These are phyloP conservation scores for Trichoderma reesei DNA, from an alignment of 495 filamentous ascomycete species.

Conservation along the genomic window DNA sequence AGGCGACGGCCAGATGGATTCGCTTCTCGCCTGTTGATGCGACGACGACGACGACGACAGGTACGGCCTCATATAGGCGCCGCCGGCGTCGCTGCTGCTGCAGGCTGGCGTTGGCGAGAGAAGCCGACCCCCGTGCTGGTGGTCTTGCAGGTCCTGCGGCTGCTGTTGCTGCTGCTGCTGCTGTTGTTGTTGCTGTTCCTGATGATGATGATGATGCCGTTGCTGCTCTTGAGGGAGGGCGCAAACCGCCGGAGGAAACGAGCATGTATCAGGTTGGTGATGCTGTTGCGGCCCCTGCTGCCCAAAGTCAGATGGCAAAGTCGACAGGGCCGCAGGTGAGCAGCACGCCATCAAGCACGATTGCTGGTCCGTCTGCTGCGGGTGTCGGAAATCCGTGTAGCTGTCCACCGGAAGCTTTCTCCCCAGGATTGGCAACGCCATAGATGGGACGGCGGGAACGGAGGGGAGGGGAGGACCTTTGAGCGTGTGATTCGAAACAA, in stretches of 20 bases:
- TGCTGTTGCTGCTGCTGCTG: background rate
- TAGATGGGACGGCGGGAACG: background rate
- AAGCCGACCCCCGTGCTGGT: background rate
- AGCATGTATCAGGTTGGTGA: conserved; percentile 5
- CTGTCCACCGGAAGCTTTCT: background rate
- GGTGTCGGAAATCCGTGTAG: conserved; percentile 6
- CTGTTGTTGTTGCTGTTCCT: too few species aligned
- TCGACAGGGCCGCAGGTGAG: background rate
- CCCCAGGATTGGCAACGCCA: background rate
- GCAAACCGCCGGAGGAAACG: conserved; percentile 6
- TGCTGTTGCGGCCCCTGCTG: background rate
- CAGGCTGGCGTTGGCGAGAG: background rate
- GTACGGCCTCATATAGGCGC: background rate
- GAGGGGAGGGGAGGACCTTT: too few species aligned
- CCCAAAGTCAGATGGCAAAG: conserved; percentile 2
- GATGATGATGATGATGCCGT: background rate
- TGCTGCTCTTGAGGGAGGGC: background rate
- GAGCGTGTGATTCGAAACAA: too few species aligned
- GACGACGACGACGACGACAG: too few species aligned
- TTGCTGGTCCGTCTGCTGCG: background rate
- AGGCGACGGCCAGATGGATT: background rate
- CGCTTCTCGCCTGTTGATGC: background rate
- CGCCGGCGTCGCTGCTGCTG: background rate
- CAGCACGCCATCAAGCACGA: background rate
- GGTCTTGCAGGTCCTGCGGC: background rate